Base-by-base conservation (phyloP, 768 basidiomycete genomes). In the Suillus americanus region DNA sequence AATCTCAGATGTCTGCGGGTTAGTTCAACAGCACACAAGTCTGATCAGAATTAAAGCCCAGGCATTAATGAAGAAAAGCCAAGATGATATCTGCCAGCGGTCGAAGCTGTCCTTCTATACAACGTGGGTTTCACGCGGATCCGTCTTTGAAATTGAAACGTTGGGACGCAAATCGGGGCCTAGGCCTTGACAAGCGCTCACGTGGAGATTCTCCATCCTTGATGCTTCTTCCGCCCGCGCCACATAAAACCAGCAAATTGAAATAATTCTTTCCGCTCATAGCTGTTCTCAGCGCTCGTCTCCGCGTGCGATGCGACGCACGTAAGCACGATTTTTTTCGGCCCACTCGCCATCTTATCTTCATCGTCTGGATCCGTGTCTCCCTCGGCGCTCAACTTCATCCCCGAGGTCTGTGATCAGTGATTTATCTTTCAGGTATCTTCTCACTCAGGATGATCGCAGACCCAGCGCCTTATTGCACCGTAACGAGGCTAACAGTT, bases 11-110 rank as follows among this genome's bases (percentile, higher is more conserved):
- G 25, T 9, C 23, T 53, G 25, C 48, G 28, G 56, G 51, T 57
- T 30, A 3, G 30, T 3, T 71, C 65, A 6, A 65, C 59, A 18
- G 48, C 37, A 16, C 59, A 23, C n/a, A 69, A 62, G 16, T 65
- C 68, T 33, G 67, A 61, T 5, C 61, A 10, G 5, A 30, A 30
- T 30, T 30, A 30, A 61, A 0, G 54, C 59, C 8, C 12, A 33
- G 33, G 33, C 6, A 33, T 12, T 61, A 63, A 16, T 41, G 46
- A 46, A 53, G 67, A 25, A 73, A 48, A 14, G n/a, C 65, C 9
- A 57, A 59, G 20, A 63, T 23, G n/a, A 66, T 61, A 23, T 68
- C 55, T 2, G 40, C 28, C 30, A 30, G 64, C 38, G 5, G 62
- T 51, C 37, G 56, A 50, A 0, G 62, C 13, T 6, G 5, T 66